A percentile compares a stretch with the other conserved stretches of the same genome.
phyloP scores from a whole-genome alignment of 1,139 yeast genomes.

The Taphrina deformans region DNA sequence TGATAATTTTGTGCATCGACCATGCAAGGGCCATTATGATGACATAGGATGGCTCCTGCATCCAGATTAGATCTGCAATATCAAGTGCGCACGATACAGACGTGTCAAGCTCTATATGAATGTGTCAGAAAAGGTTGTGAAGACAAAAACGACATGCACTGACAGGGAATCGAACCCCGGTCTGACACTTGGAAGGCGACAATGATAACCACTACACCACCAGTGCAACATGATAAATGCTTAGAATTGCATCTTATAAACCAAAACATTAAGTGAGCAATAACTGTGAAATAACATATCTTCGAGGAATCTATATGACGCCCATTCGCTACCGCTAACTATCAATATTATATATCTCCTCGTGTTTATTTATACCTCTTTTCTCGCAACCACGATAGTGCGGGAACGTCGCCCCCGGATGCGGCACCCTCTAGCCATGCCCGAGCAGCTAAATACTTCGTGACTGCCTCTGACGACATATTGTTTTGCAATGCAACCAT shows the following conservation, averaged over 20 bases:
- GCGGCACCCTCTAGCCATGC: slow-evolving; percentile 24
- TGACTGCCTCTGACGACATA: not conserved
- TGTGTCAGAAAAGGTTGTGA: no score
- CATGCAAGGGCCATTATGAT: no score
- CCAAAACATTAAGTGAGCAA: not conserved
- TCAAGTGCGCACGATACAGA: no score
- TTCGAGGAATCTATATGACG: no score
- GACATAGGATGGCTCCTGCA: no score
- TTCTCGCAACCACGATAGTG: not conserved
- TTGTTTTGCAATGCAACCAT: not conserved
- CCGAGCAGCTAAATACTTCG: not conserved
- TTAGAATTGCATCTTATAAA: not conserved
- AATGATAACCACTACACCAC: slow-evolving; percentile 27
- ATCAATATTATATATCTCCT: no score
- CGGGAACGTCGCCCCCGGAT: slow-evolving; percentile 2
- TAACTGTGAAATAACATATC: no score
- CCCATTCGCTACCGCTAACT: not conserved
- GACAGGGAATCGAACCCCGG: slow-evolving; percentile 32
- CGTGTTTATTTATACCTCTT: not conserved
- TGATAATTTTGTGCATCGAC: no score
- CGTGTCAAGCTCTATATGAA: no score
- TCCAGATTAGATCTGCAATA: no score
- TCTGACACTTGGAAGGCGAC: slow-evolving; percentile 32
- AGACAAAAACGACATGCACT: not conserved
- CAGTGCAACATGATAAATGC: not conserved